These are phyloP conservation scores for Aspergillus fischeri DNA, from an alignment of 2,329 filamentous ascomycete species.

Conservation along the genomic window DNA sequence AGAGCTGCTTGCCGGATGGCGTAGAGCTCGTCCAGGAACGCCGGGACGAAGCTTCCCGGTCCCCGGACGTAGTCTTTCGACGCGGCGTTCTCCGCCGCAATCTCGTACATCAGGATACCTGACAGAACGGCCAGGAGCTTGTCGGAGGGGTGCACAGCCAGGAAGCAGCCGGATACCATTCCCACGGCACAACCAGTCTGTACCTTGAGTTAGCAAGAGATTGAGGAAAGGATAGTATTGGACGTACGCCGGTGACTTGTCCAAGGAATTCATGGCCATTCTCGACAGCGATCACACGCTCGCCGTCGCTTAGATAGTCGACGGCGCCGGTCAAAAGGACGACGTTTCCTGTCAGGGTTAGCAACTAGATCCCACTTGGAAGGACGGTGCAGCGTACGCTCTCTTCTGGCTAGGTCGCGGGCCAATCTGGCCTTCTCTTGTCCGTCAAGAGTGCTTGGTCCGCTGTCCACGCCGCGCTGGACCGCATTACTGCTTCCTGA, in stretches of 20 bases:
- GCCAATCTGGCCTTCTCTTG: slow-evolving; percentile 62
- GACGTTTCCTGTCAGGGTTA: slow-evolving; percentile 47
- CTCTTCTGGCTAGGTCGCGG: slow-evolving; percentile 60
- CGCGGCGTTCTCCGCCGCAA: slow-evolving; percentile 67
- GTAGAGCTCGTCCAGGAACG: slow-evolving; percentile 71
- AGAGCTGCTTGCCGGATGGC: slow-evolving; percentile 33
- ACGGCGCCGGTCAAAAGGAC: slow-evolving; percentile 77
- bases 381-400: slow-evolving; percentile 40
- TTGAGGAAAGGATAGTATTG: not conserved
- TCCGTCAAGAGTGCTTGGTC: slow-evolving; percentile 50
- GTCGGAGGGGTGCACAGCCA: slow-evolving; percentile 61
- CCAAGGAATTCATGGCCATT: slow-evolving; percentile 67
- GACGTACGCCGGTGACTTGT: slow-evolving; percentile 43
- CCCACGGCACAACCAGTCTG: slow-evolving; percentile 78
- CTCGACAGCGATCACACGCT: slow-evolving; percentile 60
- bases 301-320: slow-evolving; percentile 75
- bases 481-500: slow-evolving; percentile 54
- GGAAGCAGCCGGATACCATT: slow-evolving; percentile 70
- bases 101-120: slow-evolving; percentile 72
- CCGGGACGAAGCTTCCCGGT: slow-evolving; percentile 80
- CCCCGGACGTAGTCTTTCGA: slow-evolving; percentile 61
- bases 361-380: not conserved
- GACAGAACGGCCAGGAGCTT: slow-evolving; percentile 69
- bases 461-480: slow-evolving; percentile 83
- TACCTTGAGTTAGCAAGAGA: not conserved